Evolutionary conservation across 768 basidiomycete species (phyloP).

Genomic region (Mrakia blollopis): DNA sequence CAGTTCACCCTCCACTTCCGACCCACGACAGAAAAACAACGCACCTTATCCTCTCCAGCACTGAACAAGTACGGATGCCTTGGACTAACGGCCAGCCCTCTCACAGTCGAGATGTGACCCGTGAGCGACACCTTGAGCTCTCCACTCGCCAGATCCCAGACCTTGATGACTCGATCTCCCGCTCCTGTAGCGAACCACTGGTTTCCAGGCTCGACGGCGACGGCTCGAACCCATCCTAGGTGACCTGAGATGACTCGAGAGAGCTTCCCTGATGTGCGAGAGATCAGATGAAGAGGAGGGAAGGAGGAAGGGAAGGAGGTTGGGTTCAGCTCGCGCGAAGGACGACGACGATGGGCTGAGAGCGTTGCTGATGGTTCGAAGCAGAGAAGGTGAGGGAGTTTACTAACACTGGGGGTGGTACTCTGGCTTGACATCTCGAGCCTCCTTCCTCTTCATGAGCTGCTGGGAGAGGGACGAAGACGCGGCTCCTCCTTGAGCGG

Average conservation of each 20-base stretch:
- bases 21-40: conserved; percentile 33
- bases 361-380: background rate
- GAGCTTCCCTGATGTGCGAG: conserved; percentile 62
- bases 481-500: conserved; percentile 45
- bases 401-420: conserved; percentile 76
- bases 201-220: conserved; percentile 96
- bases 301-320: background rate
- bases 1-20: no score
- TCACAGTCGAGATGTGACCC: conserved; percentile 93
- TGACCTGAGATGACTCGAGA: conserved; percentile 95
- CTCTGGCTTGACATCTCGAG: conserved; percentile 85
- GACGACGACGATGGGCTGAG: background rate
- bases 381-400: background rate
- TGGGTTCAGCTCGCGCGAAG: background rate
- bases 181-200: conserved; percentile 98
- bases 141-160: conserved; percentile 97
- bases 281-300: background rate
- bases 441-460: conserved; percentile 85
- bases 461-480: conserved; percentile 68
- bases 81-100: conserved; percentile 85
- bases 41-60: conserved; percentile 93
- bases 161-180: conserved; percentile 95
- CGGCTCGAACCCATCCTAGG: conserved; percentile 93
- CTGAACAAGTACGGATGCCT: conserved; percentile 97
- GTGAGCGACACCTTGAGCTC: conserved; percentile 94